Conservation (phyloP, 192 early-diverging fungal genomes). For the Coemansia asiatica region DNA sequence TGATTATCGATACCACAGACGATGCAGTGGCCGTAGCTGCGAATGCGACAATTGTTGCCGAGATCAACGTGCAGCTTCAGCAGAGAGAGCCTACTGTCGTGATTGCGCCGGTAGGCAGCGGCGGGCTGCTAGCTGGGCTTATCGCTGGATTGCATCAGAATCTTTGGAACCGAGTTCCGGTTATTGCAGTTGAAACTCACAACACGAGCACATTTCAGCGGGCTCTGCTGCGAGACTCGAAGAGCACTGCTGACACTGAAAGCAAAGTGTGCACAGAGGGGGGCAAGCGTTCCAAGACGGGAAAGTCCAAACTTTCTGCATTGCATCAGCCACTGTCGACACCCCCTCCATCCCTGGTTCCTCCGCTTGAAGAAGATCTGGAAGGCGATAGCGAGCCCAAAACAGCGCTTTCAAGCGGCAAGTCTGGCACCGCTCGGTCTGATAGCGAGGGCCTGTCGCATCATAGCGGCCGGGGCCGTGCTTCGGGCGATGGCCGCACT, state of each 20-base stretch:
- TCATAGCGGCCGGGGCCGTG: conserved; percentile 8
- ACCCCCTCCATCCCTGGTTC: conserved; percentile 53
- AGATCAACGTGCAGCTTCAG: conserved; percentile 64
- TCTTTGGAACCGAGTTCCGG: conserved; percentile 66
- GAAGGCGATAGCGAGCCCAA: conserved; percentile 49
- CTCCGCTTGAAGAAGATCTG: conserved; percentile 61
- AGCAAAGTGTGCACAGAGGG: no score
- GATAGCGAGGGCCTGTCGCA: conserved; percentile 13
- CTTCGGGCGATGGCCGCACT: conserved; percentile 9
- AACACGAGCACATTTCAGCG: conserved; percentile 71
- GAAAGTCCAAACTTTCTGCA: conserved; percentile 7
- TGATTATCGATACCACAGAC: conserved; percentile 55
- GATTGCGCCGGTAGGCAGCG: conserved; percentile 68
- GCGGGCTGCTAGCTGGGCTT: conserved; percentile 68
- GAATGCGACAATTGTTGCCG: conserved; percentile 61
- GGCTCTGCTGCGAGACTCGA: conserved; percentile 51
- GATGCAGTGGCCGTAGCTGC: conserved; percentile 62
- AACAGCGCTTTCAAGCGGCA: not conserved
- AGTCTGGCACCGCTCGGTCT: conserved; percentile 5
- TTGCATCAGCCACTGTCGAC: not conserved
- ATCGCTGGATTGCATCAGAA: conserved; percentile 62
- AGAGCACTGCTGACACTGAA: not conserved
- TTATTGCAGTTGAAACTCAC: conserved; percentile 74
- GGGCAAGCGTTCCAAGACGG: conserved; percentile 42
- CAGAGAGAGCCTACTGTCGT: conserved; percentile 62